Base-by-base conservation (phyloP, 768 basidiomycete genomes). In the Serendipita indica region DNA sequence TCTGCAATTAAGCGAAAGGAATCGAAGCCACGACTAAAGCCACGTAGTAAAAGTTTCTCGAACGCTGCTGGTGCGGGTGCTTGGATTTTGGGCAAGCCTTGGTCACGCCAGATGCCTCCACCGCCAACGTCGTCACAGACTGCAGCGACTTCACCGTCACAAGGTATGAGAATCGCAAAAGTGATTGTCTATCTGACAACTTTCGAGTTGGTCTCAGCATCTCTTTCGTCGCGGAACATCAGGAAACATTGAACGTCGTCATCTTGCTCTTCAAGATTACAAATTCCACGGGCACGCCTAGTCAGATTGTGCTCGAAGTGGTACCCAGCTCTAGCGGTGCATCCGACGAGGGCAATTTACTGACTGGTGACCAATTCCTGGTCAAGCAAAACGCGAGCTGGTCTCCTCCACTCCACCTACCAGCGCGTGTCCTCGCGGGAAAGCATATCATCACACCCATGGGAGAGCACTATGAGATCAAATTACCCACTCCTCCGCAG, bases 171-270 rank as follows among this genome's bases (percentile, higher is more conserved):
- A 43, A 13, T 16, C 33, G 18, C 43, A 3, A 5, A 12, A 18
- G 6, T 16, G 27, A 62, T 16, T 43, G 57, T 35, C 33, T 33
- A 39, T 25, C 57, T 35, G 7, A 13, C 27, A 39, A 37, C n/a
- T 25, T 25, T 18, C 62, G 39, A 69, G 67, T 61, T 37, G 69
- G 69, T 0, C 66, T 78, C 5, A 69, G 73, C 49, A 68, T 83
- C 6, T 68, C 73, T 14, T 83, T 77, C 62, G 71, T 84, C 27
- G 79, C 80, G 1, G 93, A 96, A 69, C 79, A 89, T 65, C 90
- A 93, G 66, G 88, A 92, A 67, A 88, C 82, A 59, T 78, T 97
- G 3, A 81, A 82, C 22, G 84, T 84, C 52, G 76, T 94, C 30
- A 73, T 89, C 33, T 78, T 89, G 22, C 86, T 89, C 67, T 72